phyloP scores from a whole-genome alignment of 2,329 filamentous ascomycete species.

The Metarhizium robertsii region DNA sequence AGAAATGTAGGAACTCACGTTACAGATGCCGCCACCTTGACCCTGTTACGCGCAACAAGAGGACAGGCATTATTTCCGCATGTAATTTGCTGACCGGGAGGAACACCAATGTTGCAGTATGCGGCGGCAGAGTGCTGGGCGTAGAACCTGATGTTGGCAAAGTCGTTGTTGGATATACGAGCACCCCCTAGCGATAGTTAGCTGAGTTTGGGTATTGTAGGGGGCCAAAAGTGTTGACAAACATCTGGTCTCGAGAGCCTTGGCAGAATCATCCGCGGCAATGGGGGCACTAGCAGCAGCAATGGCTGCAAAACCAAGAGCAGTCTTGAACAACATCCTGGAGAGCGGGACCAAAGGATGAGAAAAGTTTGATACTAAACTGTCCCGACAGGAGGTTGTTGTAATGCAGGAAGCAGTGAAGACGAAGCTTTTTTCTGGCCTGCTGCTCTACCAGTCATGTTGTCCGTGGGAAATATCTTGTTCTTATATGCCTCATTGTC shows the following conservation, averaged over 20 bases:
- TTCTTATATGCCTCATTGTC: background rate
- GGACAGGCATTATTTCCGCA: constrained; percentile 37
- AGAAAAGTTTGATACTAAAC: no score
- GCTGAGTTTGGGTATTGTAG: background rate
- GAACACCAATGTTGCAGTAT: constrained; percentile 41
- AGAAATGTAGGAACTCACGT: constrained; percentile 16
- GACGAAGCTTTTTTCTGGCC: background rate
- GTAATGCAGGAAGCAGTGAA: background rate
- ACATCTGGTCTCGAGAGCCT: constrained; percentile 25
- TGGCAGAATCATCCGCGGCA: constrained; percentile 15
- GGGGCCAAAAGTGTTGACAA: constrained; percentile 8
- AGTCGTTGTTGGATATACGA: constrained; percentile 20
- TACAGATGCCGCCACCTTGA: constrained; percentile 32
- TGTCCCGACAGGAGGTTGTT: no score
- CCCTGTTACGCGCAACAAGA: constrained; percentile 30
- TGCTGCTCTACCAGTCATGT: background rate
- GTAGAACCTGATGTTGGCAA: constrained; percentile 35
- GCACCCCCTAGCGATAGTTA: background rate
- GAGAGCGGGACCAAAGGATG: background rate
- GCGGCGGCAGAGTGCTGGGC: constrained; percentile 41
- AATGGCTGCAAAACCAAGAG: constrained; percentile 18
- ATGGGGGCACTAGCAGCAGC: constrained; percentile 16
- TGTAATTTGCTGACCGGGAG: constrained; percentile 28
- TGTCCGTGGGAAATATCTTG: background rate
- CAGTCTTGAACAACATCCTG: constrained; percentile 15